A percentile compares a stretch with the other conserved stretches of the same genome.
Conservation (phyloP, 305 asterid species). For the Lippia alba region DNA sequence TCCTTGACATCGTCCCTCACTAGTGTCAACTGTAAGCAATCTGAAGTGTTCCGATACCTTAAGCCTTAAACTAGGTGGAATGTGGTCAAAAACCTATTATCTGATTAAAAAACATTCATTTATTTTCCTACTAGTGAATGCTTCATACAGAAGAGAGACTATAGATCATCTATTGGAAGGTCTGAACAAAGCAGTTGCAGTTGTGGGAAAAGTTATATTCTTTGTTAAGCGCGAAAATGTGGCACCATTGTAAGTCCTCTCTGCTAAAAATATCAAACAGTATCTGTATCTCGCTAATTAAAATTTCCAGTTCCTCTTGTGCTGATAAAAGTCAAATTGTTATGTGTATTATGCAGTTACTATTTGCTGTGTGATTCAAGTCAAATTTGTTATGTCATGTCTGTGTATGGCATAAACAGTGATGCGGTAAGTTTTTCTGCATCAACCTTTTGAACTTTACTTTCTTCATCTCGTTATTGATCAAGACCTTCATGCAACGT, state of each 20-base stretch:
- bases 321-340: constrained; percentile 12
- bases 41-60: constrained; percentile 23
- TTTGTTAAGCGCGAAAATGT: constrained; percentile 60
- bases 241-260: constrained; percentile 68
- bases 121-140: constrained; percentile 55
- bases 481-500: neutral
- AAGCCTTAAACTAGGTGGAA: constrained; percentile 31
- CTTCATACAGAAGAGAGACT: constrained; percentile 58
- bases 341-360: constrained; percentile 55
- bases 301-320: neutral
- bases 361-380: constrained; percentile 82
- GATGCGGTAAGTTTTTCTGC: constrained; percentile 66
- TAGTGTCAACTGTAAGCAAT: constrained; percentile 63
- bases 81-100: constrained; percentile 27
- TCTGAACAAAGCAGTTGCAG: constrained; percentile 67
- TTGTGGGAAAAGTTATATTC: constrained; percentile 62
- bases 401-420: constrained; percentile 70
- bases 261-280: constrained; percentile 3
- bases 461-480: neutral
- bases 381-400: constrained; percentile 66
- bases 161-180: constrained; percentile 67
- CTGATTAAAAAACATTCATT: constrained; percentile 20
- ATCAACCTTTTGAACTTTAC: constrained; percentile 8
- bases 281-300: neutral
- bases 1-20: constrained; percentile 71